Conservation (phyloP, 192 early-diverging fungal species). For the Lobulomyces angularis region DNA sequence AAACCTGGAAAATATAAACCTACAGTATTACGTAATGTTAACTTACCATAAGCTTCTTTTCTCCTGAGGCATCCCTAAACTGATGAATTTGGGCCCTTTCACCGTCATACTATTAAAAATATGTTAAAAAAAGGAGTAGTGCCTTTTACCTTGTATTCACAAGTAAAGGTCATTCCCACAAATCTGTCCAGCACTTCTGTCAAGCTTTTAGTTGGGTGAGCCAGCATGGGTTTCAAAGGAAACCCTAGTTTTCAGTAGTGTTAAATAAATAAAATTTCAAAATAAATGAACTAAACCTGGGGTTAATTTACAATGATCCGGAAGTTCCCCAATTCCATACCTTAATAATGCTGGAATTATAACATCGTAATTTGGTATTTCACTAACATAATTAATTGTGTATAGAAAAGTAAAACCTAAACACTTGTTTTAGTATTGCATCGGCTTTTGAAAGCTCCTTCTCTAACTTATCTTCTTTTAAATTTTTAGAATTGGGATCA, state of each 20-base stretch:
- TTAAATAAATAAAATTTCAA: background rate
- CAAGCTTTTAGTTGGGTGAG: constrained; percentile 91
- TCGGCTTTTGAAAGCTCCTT: constrained; percentile 32
- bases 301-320: constrained; percentile 72
- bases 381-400: constrained; percentile 30
- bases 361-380: constrained; percentile 84
- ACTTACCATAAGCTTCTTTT: constrained; percentile 39
- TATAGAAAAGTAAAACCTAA: constrained; percentile 20
- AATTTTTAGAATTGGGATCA: constrained; percentile 9
- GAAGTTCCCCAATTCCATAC: constrained; percentile 54
- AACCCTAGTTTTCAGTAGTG: constrained; percentile 45
- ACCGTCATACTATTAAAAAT: constrained; percentile 97
- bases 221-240: constrained; percentile 98
- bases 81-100: constrained; percentile 73
- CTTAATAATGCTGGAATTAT: constrained; percentile 79
- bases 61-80: background rate
- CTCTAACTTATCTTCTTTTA: constrained; percentile 29
- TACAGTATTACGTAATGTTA: constrained; percentile 66
- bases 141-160: constrained; percentile 99
- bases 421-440: constrained; percentile 50
- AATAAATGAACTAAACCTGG: constrained; percentile 63
- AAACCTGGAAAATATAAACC: constrained; percentile 73
- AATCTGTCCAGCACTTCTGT: constrained; percentile 89
- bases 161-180: constrained; percentile 83
- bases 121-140: too few relatives aligned